Evolutionary conservation across 2,329 filamentous ascomycete genomes (phyloP).

Genomic region (Teratosphaeriaceae sp.): DNA sequence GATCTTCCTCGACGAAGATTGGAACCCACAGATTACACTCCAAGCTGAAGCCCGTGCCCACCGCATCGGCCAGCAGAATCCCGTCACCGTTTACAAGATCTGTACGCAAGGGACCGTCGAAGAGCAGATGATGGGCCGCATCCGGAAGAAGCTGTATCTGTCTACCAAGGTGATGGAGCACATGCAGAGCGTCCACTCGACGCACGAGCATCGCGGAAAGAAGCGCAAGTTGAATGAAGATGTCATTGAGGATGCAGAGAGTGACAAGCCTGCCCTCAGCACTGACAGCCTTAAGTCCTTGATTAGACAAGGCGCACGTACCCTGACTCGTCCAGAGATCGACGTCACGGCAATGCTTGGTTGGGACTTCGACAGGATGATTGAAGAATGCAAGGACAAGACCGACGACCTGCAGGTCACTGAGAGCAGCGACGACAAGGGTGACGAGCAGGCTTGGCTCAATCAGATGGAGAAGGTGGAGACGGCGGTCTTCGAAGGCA

Average conservation of each 20-base stretch:
- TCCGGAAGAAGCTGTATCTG: slow-evolving; percentile 57
- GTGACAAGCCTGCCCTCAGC: slow-evolving; percentile 47
- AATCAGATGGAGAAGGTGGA: slow-evolving; percentile 51
- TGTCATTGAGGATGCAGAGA: slow-evolving; percentile 25
- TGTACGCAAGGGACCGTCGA: slow-evolving; percentile 52
- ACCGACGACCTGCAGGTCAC: slow-evolving; percentile 29
- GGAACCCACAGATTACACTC: slow-evolving; percentile 48
- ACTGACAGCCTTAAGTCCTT: slow-evolving; percentile 49
- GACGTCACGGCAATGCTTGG: slow-evolving; percentile 50
- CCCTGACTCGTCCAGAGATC: slow-evolving; percentile 46
- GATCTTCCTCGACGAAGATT: slow-evolving; percentile 51
- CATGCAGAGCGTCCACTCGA: slow-evolving; percentile 48
- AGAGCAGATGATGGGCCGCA: slow-evolving; percentile 51
- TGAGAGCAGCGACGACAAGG: not conserved
- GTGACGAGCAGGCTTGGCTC: slow-evolving; percentile 49
- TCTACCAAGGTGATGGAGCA: slow-evolving; percentile 55
- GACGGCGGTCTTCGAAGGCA: slow-evolving; percentile 52
- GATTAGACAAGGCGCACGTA: slow-evolving; percentile 49
- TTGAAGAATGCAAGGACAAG: slow-evolving; percentile 49
- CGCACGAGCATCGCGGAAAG: slow-evolving; percentile 21
- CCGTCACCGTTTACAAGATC: slow-evolving; percentile 51
- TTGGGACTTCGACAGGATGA: slow-evolving; percentile 51
- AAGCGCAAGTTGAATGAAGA: slow-evolving; percentile 24
- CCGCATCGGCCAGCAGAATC: slow-evolving; percentile 48
- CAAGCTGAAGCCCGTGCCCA: slow-evolving; percentile 51